Evolutionary conservation across 2,329 filamentous ascomycete species (phyloP), one percentile per base, ranked within the genome.

Genomic region (Cercospora nicotianae): DNA sequence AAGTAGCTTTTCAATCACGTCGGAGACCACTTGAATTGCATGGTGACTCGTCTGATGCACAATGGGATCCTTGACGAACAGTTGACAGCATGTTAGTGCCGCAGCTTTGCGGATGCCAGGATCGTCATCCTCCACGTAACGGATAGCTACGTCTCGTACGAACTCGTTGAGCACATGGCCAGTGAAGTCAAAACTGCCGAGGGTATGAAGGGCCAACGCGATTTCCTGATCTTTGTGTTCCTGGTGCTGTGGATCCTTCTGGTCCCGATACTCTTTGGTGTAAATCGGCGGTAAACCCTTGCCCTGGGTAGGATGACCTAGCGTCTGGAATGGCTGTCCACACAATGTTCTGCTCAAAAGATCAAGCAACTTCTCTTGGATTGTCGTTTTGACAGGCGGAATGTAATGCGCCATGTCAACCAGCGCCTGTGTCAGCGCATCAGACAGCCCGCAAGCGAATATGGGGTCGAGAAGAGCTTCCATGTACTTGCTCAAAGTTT

Each of bases 341-440:
- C 94, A 96, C 1, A 99, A 87, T 3, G 98, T 94, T 71, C 94
- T 89, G 79, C 95, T 98, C 45, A 99, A 86, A 87, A 99, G 94
- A 76, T 99, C 93, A 12, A 99, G 86, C 26, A 99, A 83, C 73
- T 95, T 90, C 76, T 97, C 94, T 77, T 99, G 95, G 48, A 99
- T 98, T 6, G 89, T 94, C 2, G 91, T 87, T 77, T 96, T 95
- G 66, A 97, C 93, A 0, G 96, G 93, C 0, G 94, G 95, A 58
- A 99, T 97, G 77, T 99, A 98, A 77, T 98, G 96, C 30, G 95
- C 95, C 92, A 99, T 97, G 76, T 99, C 96, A 23, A 98, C 94
- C 64, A 99, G 84, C 2, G 96, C 96, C 78, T 98, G 94, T 0
- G 94, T 97, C 26, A 99, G 86, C 72, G 96, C 95, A 66, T 94